Base-by-base conservation (phyloP, 106 monocot species). In the Dioscorea dumetorum region DNA sequence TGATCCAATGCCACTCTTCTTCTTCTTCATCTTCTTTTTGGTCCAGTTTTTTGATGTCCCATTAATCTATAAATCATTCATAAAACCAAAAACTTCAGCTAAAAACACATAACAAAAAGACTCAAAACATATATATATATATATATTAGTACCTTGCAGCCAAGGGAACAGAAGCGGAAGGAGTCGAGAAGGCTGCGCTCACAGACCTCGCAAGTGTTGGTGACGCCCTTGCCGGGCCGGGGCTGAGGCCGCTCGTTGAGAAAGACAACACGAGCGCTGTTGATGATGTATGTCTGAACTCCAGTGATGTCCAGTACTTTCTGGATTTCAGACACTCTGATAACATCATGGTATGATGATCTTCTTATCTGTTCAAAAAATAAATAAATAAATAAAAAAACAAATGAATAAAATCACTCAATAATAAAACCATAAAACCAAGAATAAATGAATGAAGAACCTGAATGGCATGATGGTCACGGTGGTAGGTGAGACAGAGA, bases 261-360 rank as follows among this genome's bases (percentile, higher is more conserved):
- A 68, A 83, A 83, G 10, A 95, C 91, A 22, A 95, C 85, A 50
- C 95, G 91, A n/a, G 95, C 95, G 72, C 95, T 95, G 87, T 95
- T 95, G 73, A 92, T 92, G 49, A 92, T 83, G 80, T 92, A 92
- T 2, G 92, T 92, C 75, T 92, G 92, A 34, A 95, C 91, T 22
- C 83, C 91, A 48, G 70, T 73, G 67, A 91, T 88, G 77, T 95
- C 95, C 33, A 95, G 70, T 21, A 85, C 78, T 57, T 88, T 91
- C 67, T 88, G 91, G 15, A 75, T 88, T 79, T 97, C 95, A 22
- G 88, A 84, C 22, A 95, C 95, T 50, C 95, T 70, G 24, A 95
- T 95, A 72, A 95, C 95, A 59, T 95, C 95, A 67, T 95, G 91
- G 80, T 95, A 95, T 6, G 95, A 95, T 17, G 95, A 95, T 48